phyloP scores from a whole-genome alignment of 768 basidiomycete species.

The Pleurotus citrinopileatus region DNA sequence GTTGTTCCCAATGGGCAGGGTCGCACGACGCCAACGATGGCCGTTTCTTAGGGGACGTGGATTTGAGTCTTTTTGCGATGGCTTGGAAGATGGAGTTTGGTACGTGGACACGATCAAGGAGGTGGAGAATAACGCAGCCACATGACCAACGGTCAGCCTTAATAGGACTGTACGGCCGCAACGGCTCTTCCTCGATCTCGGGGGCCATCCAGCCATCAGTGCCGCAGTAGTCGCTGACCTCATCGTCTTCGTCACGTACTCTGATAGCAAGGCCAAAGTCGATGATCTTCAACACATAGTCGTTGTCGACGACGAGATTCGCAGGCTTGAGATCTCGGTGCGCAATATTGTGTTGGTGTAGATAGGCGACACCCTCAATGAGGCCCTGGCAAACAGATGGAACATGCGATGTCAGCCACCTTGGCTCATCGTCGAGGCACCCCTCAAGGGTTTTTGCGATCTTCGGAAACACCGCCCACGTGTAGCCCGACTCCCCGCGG shows the following conservation, averaged over 20 bases:
- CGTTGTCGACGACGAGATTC: constrained; percentile 69
- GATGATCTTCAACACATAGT: constrained; percentile 69
- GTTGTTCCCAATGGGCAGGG: no score
- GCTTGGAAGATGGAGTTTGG: no score
- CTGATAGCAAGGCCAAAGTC: constrained; percentile 11
- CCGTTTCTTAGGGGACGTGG: no score
- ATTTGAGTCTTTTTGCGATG: no score
- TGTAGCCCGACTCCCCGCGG: neutral
- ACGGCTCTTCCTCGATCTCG: constrained; percentile 3
- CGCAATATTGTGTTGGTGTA: constrained; percentile 76
- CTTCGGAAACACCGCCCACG: constrained; percentile 8
- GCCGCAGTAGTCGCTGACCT: constrained; percentile 3
- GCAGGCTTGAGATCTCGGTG: constrained; percentile 85
- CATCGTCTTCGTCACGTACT: constrained; percentile 8
- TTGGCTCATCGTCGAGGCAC: neutral
- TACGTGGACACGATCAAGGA: constrained; percentile 5
- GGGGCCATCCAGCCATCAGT: constrained; percentile 11
- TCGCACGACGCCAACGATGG: no score
- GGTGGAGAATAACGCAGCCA: constrained; percentile 8
- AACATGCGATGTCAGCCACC: neutral
- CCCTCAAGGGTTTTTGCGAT: neutral
- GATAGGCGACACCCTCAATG: constrained; percentile 35
- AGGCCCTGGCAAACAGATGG: neutral
- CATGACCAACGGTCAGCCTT: constrained; percentile 13
- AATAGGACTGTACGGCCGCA: constrained; percentile 9